Base-by-base conservation (phyloP, 2,329 filamentous ascomycete genomes). In the Aspergillus ibericus region DNA sequence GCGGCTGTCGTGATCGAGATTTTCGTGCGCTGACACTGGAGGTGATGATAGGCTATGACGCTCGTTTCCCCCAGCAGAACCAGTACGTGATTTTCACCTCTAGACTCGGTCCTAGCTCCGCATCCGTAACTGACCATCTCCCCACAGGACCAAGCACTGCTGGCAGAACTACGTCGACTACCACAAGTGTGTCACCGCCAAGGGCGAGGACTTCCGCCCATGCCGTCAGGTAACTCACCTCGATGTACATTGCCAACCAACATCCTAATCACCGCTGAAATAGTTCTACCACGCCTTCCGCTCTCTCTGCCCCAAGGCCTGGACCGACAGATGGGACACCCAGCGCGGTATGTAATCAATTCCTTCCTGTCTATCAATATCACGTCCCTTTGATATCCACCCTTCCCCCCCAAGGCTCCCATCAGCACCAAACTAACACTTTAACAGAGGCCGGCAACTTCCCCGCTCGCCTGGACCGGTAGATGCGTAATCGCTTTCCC, bases 111-210 rank as follows among this genome's bases (percentile, higher is more conserved):
- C 27, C 50, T 7, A n/a, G 3, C 13, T 16, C 25, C 3, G 8
- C 15, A 9, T 25, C 12, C 18, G 15, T 8, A 18, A 48, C 27
- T 16, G 36, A 34, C 36, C 22, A 15, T 54, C 58, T 13, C 51
- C 32, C 56, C 20, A 6, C 56, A 83, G 80, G 80, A 88, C 93
- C 82, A 97, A 97, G 90, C 93, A 99, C 88, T 99, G 95, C 91
- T 99, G 95, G 95, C 96, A 99, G 81, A 99, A 99, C 87, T 99
- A 99, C 83, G 95, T 99, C 83, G 95, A 99, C 82, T 98, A 99
- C 86, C 91, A 99, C 88, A 99, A 99, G 87, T 99, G 95, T 85
- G 92, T 97, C 81, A 84, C 89, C 77, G 93, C 93, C 82, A 98
- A 98, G 87, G 93, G 93, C 81, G 93, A 98, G 85, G 93, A 97